These are phyloP conservation scores for Borealophlyctis nickersoniae DNA, from an alignment of 192 early-diverging fungal species.

Conservation along the genomic window DNA sequence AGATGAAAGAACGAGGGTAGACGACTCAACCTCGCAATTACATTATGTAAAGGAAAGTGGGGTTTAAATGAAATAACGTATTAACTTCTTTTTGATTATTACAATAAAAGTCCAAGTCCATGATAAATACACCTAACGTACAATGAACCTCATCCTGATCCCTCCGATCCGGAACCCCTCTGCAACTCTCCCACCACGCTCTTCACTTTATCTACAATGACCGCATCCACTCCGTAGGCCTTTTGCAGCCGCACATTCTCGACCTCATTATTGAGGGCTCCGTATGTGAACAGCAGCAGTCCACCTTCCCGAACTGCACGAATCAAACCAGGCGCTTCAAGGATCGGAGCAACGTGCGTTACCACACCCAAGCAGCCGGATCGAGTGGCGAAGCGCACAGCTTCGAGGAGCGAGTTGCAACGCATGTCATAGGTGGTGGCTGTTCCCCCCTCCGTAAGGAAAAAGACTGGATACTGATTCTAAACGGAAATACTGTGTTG, in stretches of 20 bases:
- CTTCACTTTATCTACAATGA: slow-evolving; percentile 67
- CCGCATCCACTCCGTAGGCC: slow-evolving; percentile 78
- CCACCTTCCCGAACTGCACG: slow-evolving; percentile 69
- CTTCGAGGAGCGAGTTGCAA: slow-evolving; percentile 74
- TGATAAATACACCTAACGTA: too few species aligned
- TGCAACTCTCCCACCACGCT: slow-evolving; percentile 11
- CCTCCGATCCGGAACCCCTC: background rate
- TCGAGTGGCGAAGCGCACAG: slow-evolving; percentile 73
- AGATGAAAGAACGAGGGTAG: too few species aligned
- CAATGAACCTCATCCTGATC: too few species aligned
- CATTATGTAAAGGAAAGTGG: too few species aligned
- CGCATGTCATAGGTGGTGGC: slow-evolving; percentile 71
- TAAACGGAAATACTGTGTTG: slow-evolving; percentile 6
- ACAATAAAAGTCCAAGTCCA: too few species aligned
- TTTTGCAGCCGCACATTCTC: slow-evolving; percentile 69
- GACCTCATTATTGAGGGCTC: slow-evolving; percentile 73
- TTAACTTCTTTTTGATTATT: too few species aligned
- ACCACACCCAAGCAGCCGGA: slow-evolving; percentile 79
- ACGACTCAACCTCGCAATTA: too few species aligned
- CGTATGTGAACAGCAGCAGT: slow-evolving; percentile 78
- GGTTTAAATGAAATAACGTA: too few species aligned
- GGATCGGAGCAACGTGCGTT: slow-evolving; percentile 64
- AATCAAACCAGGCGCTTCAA: slow-evolving; percentile 70
- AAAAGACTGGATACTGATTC: slow-evolving; percentile 84
- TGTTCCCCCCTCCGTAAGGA: slow-evolving; percentile 83